phyloP scores from a whole-genome alignment of 345 rosid species.

The Heritiera littoralis region DNA sequence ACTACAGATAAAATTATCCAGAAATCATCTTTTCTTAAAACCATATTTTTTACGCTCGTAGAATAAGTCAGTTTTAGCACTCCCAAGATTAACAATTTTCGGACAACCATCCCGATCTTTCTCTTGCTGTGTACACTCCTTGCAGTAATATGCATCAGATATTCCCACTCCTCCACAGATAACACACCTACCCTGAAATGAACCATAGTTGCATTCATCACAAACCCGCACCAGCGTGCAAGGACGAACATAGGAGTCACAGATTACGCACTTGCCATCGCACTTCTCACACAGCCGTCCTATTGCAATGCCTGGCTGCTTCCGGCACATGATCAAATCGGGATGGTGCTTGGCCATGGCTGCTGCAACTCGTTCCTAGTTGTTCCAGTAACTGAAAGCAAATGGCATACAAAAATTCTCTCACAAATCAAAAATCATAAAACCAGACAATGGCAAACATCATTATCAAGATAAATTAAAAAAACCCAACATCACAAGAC shows the following conservation, averaged over 20 bases:
- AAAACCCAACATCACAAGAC: not conserved
- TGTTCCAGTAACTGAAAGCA: not conserved
- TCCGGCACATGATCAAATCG: slow-evolving; percentile 73
- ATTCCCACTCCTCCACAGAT: slow-evolving; percentile 74
- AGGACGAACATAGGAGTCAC: slow-evolving; percentile 70
- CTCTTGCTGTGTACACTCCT: slow-evolving; percentile 77
- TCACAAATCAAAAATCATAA: not conserved
- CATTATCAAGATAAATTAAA: not conserved
- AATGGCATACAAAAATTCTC: not conserved
- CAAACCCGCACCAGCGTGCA: slow-evolving; percentile 73
- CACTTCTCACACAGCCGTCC: slow-evolving; percentile 70
- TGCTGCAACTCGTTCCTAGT: not conserved
- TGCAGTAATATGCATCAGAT: slow-evolving; percentile 73
- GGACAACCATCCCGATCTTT: slow-evolving; percentile 74
- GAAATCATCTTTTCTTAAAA: slow-evolving; percentile 49
- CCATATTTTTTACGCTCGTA: slow-evolving; percentile 70
- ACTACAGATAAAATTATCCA: not conserved
- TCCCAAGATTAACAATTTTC: slow-evolving; percentile 66
- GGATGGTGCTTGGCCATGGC: slow-evolving; percentile 79
- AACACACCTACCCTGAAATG: slow-evolving; percentile 74
- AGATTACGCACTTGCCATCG: slow-evolving; percentile 70
- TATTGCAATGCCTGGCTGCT: slow-evolving; percentile 75
- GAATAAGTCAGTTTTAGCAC: slow-evolving; percentile 65
- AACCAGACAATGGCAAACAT: not conserved
- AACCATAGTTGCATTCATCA: slow-evolving; percentile 76